A percentile compares a stretch with the other conserved stretches of the same genome.
phyloP scores from a whole-genome alignment of 257 asterid species.

The Nicotiana sylvestris region DNA sequence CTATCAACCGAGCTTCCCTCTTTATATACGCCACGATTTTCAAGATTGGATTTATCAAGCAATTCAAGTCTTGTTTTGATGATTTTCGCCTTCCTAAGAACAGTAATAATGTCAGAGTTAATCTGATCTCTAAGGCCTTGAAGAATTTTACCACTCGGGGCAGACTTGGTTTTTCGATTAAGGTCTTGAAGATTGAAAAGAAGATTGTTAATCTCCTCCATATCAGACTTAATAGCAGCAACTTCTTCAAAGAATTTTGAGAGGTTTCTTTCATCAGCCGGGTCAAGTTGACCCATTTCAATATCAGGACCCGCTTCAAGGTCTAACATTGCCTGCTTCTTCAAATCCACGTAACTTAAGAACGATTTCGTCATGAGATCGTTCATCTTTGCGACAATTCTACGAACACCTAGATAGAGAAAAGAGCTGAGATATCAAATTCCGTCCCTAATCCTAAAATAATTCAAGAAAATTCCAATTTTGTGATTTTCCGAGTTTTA shows the following conservation, averaged over 20 bases:
- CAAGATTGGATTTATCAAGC: slow-evolving; percentile 57
- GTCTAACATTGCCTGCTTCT: slow-evolving; percentile 73
- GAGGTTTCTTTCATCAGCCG: slow-evolving; percentile 46
- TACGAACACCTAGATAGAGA: slow-evolving; percentile 11
- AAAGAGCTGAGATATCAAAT: not conserved
- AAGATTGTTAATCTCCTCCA: slow-evolving; percentile 62
- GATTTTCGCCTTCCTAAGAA: slow-evolving; percentile 58
- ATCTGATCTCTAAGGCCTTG: slow-evolving; percentile 63
- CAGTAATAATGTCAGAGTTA: slow-evolving; percentile 48
- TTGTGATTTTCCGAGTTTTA: not conserved
- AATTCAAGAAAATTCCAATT: not conserved
- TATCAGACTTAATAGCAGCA: slow-evolving; percentile 45
- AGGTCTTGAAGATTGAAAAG: slow-evolving; percentile 65
- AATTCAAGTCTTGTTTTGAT: slow-evolving; percentile 55
- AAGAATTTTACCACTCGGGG: slow-evolving; percentile 48
- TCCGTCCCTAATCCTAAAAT: not conserved
- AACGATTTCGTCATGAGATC: slow-evolving; percentile 77
- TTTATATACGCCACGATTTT: slow-evolving; percentile 32
- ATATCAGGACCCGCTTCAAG: slow-evolving; percentile 46
- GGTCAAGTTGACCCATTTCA: slow-evolving; percentile 69
- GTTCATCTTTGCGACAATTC: slow-evolving; percentile 57
- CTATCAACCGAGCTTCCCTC: slow-evolving; percentile 60
- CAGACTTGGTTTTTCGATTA: slow-evolving; percentile 45
- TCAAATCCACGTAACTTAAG: slow-evolving; percentile 66
- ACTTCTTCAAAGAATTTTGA: slow-evolving; percentile 61